Base-by-base conservation (phyloP, 345 rosid species). In the Salix suchowensis region DNA sequence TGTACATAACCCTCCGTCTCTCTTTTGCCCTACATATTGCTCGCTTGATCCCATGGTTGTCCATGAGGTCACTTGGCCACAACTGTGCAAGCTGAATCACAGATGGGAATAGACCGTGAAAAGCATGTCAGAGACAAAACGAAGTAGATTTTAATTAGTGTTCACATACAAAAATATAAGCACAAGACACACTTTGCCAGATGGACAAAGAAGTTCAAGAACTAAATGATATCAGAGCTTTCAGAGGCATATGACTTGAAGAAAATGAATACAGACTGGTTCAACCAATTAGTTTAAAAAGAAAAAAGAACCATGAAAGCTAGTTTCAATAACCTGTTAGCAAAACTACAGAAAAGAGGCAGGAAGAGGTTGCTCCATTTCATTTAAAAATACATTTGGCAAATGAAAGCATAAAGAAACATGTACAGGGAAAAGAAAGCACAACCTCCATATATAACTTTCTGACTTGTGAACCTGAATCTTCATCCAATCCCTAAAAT, bases 1-100 rank as follows among this genome's bases (percentile, higher is more conserved):
- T 81, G 77, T 84, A 83, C 36, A 81, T 71, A 13, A 84, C 87
- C 82, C 87, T 85, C 58, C 83, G 84, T 70, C 94, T 89, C 78
- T 91, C 98, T 86, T 95, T 95, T 65, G 94, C 92, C 72, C 90
- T 85, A 69, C 94, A 88, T 80, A 93, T 91, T 79, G 98, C 97
- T 76, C 86, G 91, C 82, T 89, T 93, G 78, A 93, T 91, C 81
- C 89, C 94, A 86, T 87, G 94, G 82, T 93, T 93, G 90, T 95
- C 96, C 94, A 93, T 93, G 69, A 84, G 74, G 74, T 87, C 92
- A 74, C 80, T 87, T 76, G 98, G 98, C 98, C 98, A 95, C 76
- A 95, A 76, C 34, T 77, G 86, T 71, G 97, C 96, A 76, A 95
- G 89, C 98, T 95, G 91, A 69, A 87, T 67, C 78, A 82, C 23